Percentiles rank a stretch among this genome's conserved stretches.
phyloP scores from a whole-genome alignment of 2,329 filamentous ascomycete species.

The Sporothrix brunneoviolacea region DNA sequence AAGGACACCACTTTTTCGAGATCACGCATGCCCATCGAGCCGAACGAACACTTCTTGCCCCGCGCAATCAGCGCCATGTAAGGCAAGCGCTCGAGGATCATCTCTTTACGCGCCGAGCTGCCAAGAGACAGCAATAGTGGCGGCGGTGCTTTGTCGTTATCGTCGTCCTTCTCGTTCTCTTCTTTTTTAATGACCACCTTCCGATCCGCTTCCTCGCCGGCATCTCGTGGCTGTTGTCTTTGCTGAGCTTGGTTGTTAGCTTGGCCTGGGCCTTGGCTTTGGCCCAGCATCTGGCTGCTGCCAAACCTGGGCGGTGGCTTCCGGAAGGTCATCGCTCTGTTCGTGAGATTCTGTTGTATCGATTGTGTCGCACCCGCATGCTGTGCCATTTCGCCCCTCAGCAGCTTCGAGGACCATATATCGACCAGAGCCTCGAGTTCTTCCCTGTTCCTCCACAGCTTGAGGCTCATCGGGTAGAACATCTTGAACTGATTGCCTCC shows the following conservation, averaged over 20 bases:
- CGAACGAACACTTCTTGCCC: conserved; percentile 30
- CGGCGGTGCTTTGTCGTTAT: conserved; percentile 2
- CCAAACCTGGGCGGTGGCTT: conserved; percentile 28
- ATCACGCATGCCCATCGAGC: conserved; percentile 41
- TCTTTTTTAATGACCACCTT: conserved; percentile 2
- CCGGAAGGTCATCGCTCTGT: conserved; percentile 44
- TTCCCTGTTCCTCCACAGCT: conserved; percentile 76
- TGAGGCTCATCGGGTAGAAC: conserved; percentile 83
- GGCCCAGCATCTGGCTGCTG: conserved; percentile 8
- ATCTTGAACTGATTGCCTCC: conserved; percentile 69
- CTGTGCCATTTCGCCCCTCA: conserved; percentile 52
- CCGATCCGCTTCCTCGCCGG: neutral
- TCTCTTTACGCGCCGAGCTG: conserved; percentile 60
- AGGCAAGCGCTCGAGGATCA: conserved; percentile 79
- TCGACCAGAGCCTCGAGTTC: conserved; percentile 72
- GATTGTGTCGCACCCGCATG: conserved; percentile 23
- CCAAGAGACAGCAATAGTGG: conserved; percentile 50
- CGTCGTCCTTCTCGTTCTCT: conserved; percentile 1
- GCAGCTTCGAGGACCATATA: conserved; percentile 56
- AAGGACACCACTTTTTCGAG: conserved; percentile 65
- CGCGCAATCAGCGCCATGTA: conserved; percentile 68
- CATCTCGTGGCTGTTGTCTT: neutral
- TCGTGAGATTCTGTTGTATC: conserved; percentile 32
- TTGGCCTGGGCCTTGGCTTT: neutral
- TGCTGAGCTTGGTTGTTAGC: neutral